Percentiles rank a stretch among this genome's conserved stretches.
phyloP scores from a whole-genome alignment of 805 yeast species.

The Nakazawaea ernobii region DNA sequence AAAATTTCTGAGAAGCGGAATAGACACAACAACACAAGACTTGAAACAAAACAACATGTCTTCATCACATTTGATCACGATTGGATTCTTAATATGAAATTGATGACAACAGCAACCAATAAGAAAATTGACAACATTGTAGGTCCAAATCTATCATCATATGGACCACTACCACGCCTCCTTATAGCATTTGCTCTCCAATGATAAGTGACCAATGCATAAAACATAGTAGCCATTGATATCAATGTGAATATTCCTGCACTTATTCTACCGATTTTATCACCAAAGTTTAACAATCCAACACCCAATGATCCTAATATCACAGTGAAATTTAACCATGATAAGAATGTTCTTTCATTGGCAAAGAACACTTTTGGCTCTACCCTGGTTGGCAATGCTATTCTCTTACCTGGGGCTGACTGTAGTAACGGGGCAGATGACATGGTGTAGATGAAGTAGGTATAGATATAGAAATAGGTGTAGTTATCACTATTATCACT shows the following conservation, averaged over 20 bases:
- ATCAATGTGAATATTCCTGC: slow-evolving; percentile 93
- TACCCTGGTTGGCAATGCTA: slow-evolving; percentile 95
- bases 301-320: slow-evolving; percentile 95
- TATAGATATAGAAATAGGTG: too few species aligned
- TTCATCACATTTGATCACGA: slow-evolving; percentile 24
- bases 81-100: slow-evolving; percentile 78
- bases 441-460: slow-evolving; percentile 28
- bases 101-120: slow-evolving; percentile 87
- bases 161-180: slow-evolving; percentile 97
- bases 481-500: background rate
- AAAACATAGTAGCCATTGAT: slow-evolving; percentile 97
- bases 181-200: slow-evolving; percentile 99
- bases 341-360: slow-evolving; percentile 95
- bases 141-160: slow-evolving; percentile 98
- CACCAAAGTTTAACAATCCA: slow-evolving; percentile 95
- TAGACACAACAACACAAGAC: background rate
- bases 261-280: slow-evolving; percentile 82
- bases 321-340: slow-evolving; percentile 99
- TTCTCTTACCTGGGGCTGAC: slow-evolving; percentile 80
- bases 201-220: slow-evolving; percentile 92
- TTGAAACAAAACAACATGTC: background rate
- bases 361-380: slow-evolving; percentile 99
- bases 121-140: slow-evolving; percentile 94
- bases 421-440: slow-evolving; percentile 71
- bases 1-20: too few species aligned